Percentiles rank a stretch among this genome's conserved stretches.
Evolutionary conservation across 179 eudicot species (phyloP).

Genomic region (Silene coronaria): DNA sequence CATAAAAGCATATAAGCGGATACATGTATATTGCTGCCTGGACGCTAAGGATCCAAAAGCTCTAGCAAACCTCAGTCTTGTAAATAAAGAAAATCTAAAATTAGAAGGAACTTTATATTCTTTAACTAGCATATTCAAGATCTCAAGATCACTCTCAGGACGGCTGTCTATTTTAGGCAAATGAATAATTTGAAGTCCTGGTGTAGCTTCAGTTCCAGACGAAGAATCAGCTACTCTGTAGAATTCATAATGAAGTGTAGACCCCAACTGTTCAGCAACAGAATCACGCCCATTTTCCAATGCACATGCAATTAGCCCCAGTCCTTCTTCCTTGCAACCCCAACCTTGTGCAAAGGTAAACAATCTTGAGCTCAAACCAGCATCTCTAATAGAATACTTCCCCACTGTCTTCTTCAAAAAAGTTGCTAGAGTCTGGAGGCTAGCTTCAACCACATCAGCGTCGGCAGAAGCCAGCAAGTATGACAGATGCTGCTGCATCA

Average conservation of each 20-base stretch:
- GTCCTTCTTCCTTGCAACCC: slow-evolving; percentile 99
- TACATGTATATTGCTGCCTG: slow-evolving; percentile 74
- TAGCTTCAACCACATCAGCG: slow-evolving; percentile 92
- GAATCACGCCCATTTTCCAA: slow-evolving; percentile 65
- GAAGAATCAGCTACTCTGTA: slow-evolving; percentile 55
- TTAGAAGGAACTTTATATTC: slow-evolving; percentile 63
- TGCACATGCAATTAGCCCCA: slow-evolving; percentile 85
- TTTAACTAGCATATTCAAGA: slow-evolving; percentile 57
- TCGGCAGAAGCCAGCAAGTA: slow-evolving; percentile 86
- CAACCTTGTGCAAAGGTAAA: slow-evolving; percentile 96
- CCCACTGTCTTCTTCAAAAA: slow-evolving; percentile 86
- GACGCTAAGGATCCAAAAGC: slow-evolving; percentile 68
- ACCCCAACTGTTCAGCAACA: slow-evolving; percentile 58
- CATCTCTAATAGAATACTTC: slow-evolving; percentile 69
- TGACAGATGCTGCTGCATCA: slow-evolving; percentile 73
- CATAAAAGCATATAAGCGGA: slow-evolving; percentile 85
- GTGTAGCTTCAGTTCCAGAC: slow-evolving; percentile 31
- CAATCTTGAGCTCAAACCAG: slow-evolving; percentile 70
- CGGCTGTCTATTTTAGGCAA: slow-evolving; percentile 48
- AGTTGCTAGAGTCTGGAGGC: slow-evolving; percentile 88
- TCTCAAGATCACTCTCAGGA: slow-evolving; percentile 69
- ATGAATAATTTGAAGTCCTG: slow-evolving; percentile 79
- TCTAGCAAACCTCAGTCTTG: slow-evolving; percentile 87
- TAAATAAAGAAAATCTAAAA: slow-evolving; percentile 77
- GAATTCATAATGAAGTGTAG: slow-evolving; percentile 92